A percentile compares a stretch with the other conserved stretches of the same genome.
Evolutionary conservation across 495 filamentous ascomycete species (phyloP).

Genomic region (Aspergillus ostianus): DNA sequence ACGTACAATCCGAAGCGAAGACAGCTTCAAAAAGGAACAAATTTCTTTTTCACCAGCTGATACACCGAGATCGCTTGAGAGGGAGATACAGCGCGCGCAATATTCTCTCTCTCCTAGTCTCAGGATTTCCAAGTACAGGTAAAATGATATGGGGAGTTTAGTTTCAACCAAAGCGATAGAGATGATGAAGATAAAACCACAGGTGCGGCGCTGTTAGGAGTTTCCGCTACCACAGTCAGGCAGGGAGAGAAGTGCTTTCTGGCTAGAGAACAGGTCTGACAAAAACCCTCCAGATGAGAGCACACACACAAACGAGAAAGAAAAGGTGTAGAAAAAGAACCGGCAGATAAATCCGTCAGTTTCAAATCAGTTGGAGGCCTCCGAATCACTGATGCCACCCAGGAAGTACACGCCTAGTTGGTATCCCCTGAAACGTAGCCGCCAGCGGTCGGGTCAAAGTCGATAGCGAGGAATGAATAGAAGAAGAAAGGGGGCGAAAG

Average conservation of each 20-base stretch:
- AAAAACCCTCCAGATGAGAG: conserved; percentile 19
- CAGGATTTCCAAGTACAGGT: conserved; percentile 40
- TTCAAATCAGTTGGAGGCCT: neutral
- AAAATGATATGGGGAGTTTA: conserved; percentile 18
- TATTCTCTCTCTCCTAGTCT: conserved; percentile 13
- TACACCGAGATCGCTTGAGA: conserved; percentile 14
- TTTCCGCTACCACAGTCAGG: conserved; percentile 16
- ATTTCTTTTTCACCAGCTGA: conserved; percentile 22
- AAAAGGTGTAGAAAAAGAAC: conserved; percentile 2
- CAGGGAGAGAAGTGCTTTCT: conserved; percentile 12
- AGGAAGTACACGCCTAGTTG: conserved; percentile 16
- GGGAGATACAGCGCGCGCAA: conserved; percentile 17
- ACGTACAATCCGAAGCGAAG: conserved; percentile 48
- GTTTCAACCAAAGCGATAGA: conserved; percentile 10
- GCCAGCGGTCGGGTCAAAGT: conserved; percentile 13
- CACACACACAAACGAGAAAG: conserved; percentile 13
- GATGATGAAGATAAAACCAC: conserved; percentile 22
- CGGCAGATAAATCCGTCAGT: conserved; percentile 7
- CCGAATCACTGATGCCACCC: conserved; percentile 14
- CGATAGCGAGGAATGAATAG: conserved; percentile 1
- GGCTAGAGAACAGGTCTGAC: conserved; percentile 21
- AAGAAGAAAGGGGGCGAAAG: conserved; percentile 2
- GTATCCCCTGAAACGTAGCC: conserved; percentile 20
- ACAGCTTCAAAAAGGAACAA: conserved; percentile 28
- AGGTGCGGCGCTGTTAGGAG: conserved; percentile 13